These are phyloP conservation scores for Ilex aquifolium DNA, from an alignment of 257 asterid species.

Conservation along the genomic window DNA sequence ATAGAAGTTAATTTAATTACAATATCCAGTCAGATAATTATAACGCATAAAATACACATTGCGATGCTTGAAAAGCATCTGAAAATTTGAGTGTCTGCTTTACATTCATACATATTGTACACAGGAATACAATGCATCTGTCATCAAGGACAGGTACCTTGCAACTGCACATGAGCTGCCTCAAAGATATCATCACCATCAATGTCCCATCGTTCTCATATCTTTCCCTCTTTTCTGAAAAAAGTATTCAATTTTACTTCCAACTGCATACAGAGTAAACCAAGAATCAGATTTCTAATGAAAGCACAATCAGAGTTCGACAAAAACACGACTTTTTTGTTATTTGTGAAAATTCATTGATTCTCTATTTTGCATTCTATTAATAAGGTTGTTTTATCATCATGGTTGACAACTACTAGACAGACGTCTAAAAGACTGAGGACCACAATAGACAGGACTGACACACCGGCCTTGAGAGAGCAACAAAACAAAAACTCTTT, in stretches of 20 bases:
- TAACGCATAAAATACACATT: too few species aligned
- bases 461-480: not conserved
- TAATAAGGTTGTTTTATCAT: too few species aligned
- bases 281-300: not conserved
- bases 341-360: too few species aligned
- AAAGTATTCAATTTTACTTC: slow-evolving; percentile 49
- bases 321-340: too few species aligned
- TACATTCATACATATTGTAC: slow-evolving; percentile 17
- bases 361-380: too few species aligned
- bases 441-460: not conserved
- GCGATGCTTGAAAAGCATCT: slow-evolving; percentile 4
- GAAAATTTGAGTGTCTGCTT: slow-evolving; percentile 21
- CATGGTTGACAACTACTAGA: too few species aligned
- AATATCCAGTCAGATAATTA: too few species aligned
- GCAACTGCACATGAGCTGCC: not conserved
- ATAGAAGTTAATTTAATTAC: too few species aligned
- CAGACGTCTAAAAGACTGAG: not conserved
- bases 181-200: not conserved
- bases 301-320: not conserved
- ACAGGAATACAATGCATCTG: slow-evolving; percentile 9
- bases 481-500: not conserved
- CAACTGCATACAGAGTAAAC: slow-evolving; percentile 37
- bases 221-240: slow-evolving; percentile 45
- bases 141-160: slow-evolving; percentile 3
- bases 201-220: slow-evolving; percentile 20